Conservation (phyloP, 1,139 yeast genomes). For the Geotrichum fermentans region DNA sequence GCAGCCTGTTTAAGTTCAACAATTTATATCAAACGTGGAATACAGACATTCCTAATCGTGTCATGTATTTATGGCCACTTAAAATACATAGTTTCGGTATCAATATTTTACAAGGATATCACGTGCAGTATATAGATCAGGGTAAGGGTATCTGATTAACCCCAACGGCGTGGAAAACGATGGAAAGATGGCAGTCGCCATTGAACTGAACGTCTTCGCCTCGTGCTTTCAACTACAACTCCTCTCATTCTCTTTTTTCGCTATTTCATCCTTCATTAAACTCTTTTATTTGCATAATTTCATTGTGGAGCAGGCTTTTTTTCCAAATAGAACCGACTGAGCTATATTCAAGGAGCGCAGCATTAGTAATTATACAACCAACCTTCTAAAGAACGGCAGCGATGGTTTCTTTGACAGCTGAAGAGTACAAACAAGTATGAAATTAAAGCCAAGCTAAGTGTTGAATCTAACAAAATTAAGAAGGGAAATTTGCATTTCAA, state of each 20-base stretch:
- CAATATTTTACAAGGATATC: neutral
- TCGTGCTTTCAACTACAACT: neutral
- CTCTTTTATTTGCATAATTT: neutral
- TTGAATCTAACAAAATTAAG: slow-evolving; percentile 16
- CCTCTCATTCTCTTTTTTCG: neutral
- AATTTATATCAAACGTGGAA: neutral
- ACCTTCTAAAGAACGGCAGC: no score
- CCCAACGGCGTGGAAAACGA: neutral
- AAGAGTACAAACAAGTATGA: slow-evolving; percentile 15
- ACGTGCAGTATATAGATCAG: neutral
- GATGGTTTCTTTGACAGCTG: slow-evolving; percentile 12
- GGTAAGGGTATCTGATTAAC: neutral
- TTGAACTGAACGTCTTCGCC: neutral
- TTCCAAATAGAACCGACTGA: neutral
- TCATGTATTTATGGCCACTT: neutral
- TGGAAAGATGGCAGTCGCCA: slow-evolving; percentile 1
- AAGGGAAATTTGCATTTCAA: slow-evolving; percentile 36
- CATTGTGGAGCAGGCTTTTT: neutral
- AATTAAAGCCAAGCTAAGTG: neutral
- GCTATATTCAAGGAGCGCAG: no score
- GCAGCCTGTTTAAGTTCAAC: no score
- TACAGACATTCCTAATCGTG: neutral
- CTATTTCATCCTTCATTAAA: neutral
- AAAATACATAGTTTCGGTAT: neutral
- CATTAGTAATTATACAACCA: no score